phyloP scores from a whole-genome alignment of 306 rosid species.

The Prunus kanzakura region DNA sequence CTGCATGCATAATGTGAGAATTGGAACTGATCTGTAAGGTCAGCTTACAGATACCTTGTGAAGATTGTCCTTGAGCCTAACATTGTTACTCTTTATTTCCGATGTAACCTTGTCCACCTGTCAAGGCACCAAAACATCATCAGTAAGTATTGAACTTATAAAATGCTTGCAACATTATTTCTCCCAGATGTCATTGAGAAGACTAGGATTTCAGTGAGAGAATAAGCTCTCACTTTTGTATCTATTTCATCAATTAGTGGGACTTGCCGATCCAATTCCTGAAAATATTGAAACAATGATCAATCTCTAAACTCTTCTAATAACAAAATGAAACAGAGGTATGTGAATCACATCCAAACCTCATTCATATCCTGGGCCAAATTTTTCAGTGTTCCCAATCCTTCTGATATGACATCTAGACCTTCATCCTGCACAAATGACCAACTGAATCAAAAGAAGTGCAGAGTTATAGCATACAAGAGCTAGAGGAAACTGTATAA shows the following conservation, averaged over 20 bases:
- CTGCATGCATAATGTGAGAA: not conserved
- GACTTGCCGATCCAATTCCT: conserved; percentile 90
- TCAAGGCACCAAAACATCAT: conserved; percentile 18
- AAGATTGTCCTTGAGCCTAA: conserved; percentile 70
- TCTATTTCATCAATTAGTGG: conserved; percentile 87
- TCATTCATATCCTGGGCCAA: conserved; percentile 85
- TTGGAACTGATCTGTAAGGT: not conserved
- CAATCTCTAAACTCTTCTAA: conserved; percentile 12
- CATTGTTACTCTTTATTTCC: conserved; percentile 62
- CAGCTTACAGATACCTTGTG: conserved; percentile 45
- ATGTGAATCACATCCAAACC: conserved; percentile 42
- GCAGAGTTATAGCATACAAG: not conserved
- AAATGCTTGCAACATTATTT: not conserved
- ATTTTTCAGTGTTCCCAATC: conserved; percentile 69
- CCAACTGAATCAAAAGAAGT: conserved; percentile 9
- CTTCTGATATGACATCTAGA: conserved; percentile 87
- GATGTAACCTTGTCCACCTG: conserved; percentile 70
- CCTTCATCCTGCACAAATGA: conserved; percentile 70
- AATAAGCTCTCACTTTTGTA: conserved; percentile 48
- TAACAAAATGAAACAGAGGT: not conserved
- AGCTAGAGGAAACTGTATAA: conserved; percentile 4
- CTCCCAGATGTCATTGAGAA: conserved; percentile 5
- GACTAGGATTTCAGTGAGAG: not conserved
- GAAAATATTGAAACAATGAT: conserved; percentile 28
- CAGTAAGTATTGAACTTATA: conserved; percentile 12